phyloP scores from a whole-genome alignment of 106 monocot genomes.

The Acorus gramineus region DNA sequence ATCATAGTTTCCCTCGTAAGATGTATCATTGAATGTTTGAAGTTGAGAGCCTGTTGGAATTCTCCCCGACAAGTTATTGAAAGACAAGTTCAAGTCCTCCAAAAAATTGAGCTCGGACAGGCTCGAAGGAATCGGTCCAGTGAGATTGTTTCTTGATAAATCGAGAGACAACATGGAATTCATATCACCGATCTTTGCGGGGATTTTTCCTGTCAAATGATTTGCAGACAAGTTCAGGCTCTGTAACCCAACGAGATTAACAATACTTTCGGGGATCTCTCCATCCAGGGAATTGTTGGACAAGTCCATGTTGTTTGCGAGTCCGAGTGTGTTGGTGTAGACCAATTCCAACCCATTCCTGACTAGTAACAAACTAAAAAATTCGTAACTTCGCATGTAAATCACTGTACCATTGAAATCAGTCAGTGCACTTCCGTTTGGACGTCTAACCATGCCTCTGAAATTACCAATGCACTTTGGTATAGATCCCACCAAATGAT shows the following conservation, averaged over 20 bases:
- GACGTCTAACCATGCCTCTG: no score
- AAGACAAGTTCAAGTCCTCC: conserved; percentile 3
- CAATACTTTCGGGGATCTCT: neutral
- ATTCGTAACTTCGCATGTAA: no score
- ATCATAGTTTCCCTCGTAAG: neutral
- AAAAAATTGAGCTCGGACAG: neutral
- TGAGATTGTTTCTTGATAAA: conserved; percentile 8
- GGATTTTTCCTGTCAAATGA: conserved; percentile 5
- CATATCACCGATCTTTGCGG: neutral
- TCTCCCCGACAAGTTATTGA: conserved; percentile 8
- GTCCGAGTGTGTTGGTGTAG: no score
- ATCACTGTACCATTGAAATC: no score
- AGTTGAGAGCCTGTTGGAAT: conserved; percentile 7
- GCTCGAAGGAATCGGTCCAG: conserved; percentile 1
- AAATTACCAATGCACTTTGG: no score
- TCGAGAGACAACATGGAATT: conserved; percentile 2
- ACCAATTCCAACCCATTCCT: no score
- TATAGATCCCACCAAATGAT: no score
- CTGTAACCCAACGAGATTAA: neutral
- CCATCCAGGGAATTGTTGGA: conserved; percentile 1
- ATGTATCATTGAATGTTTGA: neutral
- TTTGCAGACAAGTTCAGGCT: conserved; percentile 8
- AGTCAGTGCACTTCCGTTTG: no score
- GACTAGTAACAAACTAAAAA: no score
- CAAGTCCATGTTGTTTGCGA: neutral